Base-by-base conservation (phyloP, 164 flowering plant genomes). In the Vitis riparia region DNA sequence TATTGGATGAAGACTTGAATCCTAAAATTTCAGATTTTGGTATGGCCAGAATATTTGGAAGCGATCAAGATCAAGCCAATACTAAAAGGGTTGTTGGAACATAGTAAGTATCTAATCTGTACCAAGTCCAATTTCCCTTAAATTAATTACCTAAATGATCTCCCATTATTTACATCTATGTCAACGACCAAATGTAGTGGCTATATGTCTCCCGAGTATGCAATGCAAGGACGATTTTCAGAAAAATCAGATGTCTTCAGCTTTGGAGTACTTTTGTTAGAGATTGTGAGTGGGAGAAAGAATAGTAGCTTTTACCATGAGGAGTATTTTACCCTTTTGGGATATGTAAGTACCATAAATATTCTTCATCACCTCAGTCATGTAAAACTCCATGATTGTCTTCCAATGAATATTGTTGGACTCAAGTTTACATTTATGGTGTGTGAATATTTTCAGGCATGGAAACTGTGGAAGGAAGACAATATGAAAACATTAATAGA, bases 1-100 rank as follows among this genome's bases (percentile, higher is more conserved):
- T 23, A 23, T 23, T 23, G 27, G 27, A 82, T 77, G 73, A 67
- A 27, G 73, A 79, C 16, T 61, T 73, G 57, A 79, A 79, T 59
- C 82, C 85, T 1, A 82, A 77, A 65, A 77, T 82, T 37, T 79
- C 82, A 47, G 77, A 82, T 51, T 79, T 82, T 65, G 85, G 82
- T 6, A 67, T 82, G 81, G 86, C 86, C 11, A 65, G 81, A 14
- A 75, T 77, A 30, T 78, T 83, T 29, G 80, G 78, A 60, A 82
- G 76, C 62, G 69, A 77, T 19, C 67, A 84, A 51, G 76, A 81
- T 67, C 83, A 84, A 47, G 81, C 72, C 27, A 76, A 74, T 19
- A 79, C 83, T 8, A 62, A 13, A 8, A 73, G 80, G 53, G 80
- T 83, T 56, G 84, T 79, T 2, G 87, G 87, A 50, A 83, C 84